Evolutionary conservation across 2,329 filamentous ascomycete species (phyloP).

Genomic region (Xylaria sp.): DNA sequence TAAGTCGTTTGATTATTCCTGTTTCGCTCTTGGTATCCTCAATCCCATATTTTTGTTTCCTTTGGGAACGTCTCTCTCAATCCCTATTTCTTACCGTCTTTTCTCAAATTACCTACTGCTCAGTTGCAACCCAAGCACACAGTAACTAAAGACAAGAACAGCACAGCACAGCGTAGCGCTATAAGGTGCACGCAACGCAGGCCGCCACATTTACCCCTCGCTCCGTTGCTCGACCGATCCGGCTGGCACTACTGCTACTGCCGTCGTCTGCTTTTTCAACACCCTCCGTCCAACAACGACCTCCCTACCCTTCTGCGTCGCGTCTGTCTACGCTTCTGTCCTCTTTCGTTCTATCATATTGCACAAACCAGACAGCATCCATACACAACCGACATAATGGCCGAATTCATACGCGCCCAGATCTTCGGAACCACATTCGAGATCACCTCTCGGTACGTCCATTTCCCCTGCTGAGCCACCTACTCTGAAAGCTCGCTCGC

Average conservation of each 20-base stretch:
- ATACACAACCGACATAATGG: constrained; percentile 72
- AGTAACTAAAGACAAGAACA: background rate
- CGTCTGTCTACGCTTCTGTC: constrained; percentile 3
- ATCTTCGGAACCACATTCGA: constrained; percentile 99
- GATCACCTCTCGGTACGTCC: constrained; percentile 90
- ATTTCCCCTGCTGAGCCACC: constrained; percentile 1
- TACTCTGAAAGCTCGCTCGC: constrained; percentile 7
- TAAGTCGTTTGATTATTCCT: constrained; percentile 24
- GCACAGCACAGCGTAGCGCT: background rate
- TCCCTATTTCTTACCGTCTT: constrained; percentile 1
- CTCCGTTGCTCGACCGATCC: constrained; percentile 29
- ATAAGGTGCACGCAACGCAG: constrained; percentile 1
- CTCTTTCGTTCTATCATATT: constrained; percentile 19
- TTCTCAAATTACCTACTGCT: background rate
- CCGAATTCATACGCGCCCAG: constrained; percentile 98
- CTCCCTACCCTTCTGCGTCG: constrained; percentile 9
- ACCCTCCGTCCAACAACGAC: constrained; percentile 11
- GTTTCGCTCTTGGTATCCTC: constrained; percentile 17
- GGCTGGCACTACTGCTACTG: background rate
- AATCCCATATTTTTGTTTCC: constrained; percentile 23
- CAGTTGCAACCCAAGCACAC: background rate
- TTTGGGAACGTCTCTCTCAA: constrained; percentile 5
- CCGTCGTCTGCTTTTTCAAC: background rate
- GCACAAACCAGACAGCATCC: constrained; percentile 26
- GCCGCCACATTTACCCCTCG: constrained; percentile 32